Base-by-base conservation (phyloP, 2,329 filamentous ascomycete genomes). In the Fusarium pseudocircinatum region DNA sequence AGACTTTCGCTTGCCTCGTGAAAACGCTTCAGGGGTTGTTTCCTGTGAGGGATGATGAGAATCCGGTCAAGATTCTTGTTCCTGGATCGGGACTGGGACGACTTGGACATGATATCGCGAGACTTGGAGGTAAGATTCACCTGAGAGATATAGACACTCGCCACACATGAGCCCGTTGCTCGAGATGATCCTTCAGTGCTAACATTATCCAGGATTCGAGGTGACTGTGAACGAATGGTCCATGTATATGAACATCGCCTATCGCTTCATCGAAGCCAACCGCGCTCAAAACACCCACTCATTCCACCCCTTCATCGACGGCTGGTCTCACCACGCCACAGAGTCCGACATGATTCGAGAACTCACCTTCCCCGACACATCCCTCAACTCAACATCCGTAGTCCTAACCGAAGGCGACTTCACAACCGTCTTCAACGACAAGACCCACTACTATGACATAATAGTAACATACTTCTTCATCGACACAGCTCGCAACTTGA, bases 381-480 rank as follows among this genome's bases (percentile, higher is more conserved):
- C 53, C 2, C 60, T 84, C 24, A 79, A 83, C 58, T 61, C 81
- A 2, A 78, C 77, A 13, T 72, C 78, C 0, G 84, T 89, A 0
- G 68, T 88, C 2, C 81, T 88, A 1, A 81, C 88, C 0, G 89
- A 90, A 72, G 88, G 88, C 2, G 88, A 90, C 72, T 90, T 90
- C 69, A 87, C 84, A 1, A 85, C 83, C 1, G 79, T 73, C 6
- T 85, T 85, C 67, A 49, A 54, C 46, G 63, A 75, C 6, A 43
- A 78, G 2, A 56, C 69, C 1, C 74, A 75, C 1, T 57, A 72
- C 8, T 90, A 83, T 75, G 87, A 90, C 60, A 81, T 84, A 2
- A 78, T 90, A 0, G 78, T 89, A 0, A 89, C 88, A 0, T 84
- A 89, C 47, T 90, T 90, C 79, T 90, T 90, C 79, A 89, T 90